A percentile compares a stretch with the other conserved stretches of the same genome.
Conservation (phyloP, 2,329 filamentous ascomycete genomes). For the Aspergillus arachidicola region DNA sequence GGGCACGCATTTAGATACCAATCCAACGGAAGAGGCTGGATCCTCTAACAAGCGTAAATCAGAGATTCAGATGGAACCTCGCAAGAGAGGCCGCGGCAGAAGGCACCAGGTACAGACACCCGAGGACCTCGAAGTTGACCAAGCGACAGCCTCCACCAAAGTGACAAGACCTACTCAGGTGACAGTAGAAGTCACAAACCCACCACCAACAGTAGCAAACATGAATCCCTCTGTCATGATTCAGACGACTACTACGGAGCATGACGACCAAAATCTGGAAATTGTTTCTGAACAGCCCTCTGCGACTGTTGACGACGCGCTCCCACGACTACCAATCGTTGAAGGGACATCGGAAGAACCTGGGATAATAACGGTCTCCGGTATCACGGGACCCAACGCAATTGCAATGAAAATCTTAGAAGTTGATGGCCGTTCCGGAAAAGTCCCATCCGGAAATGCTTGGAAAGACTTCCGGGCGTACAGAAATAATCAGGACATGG, state of each 20-base stretch:
- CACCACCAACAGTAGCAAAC: neutral
- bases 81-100: constrained; percentile 8
- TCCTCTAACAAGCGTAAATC: constrained; percentile 20
- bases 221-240: neutral
- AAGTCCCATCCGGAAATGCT: constrained; percentile 39
- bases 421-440: constrained; percentile 42
- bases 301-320: constrained; percentile 1
- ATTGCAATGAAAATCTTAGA: constrained; percentile 40
- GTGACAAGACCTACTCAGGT: neutral
- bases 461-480: constrained; percentile 49
- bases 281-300: neutral
- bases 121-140: neutral
- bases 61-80: constrained; percentile 7
- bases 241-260: neutral
- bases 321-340: neutral
- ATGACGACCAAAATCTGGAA: neutral
- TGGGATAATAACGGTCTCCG: constrained; percentile 30
- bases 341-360: neutral
- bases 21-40: neutral
- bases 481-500: constrained; percentile 50
- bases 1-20: neutral
- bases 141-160: neutral
- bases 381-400: constrained; percentile 31
- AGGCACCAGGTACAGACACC: neutral
- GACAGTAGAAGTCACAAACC: constrained; percentile 3